Evolutionary conservation across 2,329 filamentous ascomycete species (phyloP).

Genomic region (Neonectria ditissima): DNA sequence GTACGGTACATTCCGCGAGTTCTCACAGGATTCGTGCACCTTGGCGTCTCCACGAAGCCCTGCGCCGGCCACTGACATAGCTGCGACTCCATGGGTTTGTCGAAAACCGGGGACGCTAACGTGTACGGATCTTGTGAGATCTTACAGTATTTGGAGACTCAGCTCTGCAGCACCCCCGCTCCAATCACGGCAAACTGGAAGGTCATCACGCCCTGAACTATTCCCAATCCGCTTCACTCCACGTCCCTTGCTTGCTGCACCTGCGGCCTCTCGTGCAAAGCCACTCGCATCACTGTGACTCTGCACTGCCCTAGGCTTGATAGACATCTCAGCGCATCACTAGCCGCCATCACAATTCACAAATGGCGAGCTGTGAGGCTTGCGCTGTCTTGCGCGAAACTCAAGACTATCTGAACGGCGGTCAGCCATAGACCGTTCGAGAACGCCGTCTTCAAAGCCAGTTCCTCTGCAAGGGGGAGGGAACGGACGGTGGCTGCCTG

Average conservation of each 20-base stretch:
- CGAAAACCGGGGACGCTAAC: too few species aligned
- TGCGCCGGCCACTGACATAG: too few species aligned
- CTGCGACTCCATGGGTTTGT: too few species aligned
- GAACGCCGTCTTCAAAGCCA: not conserved
- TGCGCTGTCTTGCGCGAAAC: not conserved
- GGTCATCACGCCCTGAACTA: not conserved
- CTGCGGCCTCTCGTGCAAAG: not conserved
- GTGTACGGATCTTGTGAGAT: too few species aligned
- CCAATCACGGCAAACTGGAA: not conserved
- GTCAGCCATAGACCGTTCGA: conserved; percentile 1
- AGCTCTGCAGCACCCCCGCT: not conserved
- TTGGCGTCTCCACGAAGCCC: too few species aligned
- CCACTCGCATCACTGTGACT: not conserved
- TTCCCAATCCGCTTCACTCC: not conserved
- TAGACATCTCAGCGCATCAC: not conserved
- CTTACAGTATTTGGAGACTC: too few species aligned
- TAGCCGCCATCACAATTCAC: not conserved
- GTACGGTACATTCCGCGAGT: too few species aligned
- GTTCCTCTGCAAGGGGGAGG: not conserved
- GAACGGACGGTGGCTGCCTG: not conserved
- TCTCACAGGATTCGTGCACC: too few species aligned
- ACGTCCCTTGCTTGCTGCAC: not conserved
- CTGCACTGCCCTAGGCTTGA: not conserved
- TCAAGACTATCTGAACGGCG: not conserved
- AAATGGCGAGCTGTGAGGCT: not conserved